These are phyloP conservation scores for Lodderomyces beijingensis DNA, from an alignment of 1,139 yeast species.

Conservation along the genomic window DNA sequence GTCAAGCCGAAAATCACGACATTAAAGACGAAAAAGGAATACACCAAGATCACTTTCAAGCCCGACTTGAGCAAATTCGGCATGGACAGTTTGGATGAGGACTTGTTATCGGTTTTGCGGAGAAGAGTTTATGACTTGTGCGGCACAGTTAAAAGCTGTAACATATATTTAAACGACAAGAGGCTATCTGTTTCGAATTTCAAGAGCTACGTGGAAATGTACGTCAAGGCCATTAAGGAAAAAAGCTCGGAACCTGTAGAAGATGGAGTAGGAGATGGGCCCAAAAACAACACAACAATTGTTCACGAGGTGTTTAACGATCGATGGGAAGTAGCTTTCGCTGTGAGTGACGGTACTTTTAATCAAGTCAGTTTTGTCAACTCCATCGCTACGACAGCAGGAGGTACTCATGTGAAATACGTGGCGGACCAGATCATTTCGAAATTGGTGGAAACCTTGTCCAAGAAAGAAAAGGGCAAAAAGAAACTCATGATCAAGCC, in stretches of 20 bases:
- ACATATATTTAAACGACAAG: slow-evolving; percentile 74
- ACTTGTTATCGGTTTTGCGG: slow-evolving; percentile 75
- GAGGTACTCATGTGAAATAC: slow-evolving; percentile 93
- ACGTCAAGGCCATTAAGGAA: slow-evolving; percentile 62
- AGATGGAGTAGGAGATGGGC: slow-evolving; percentile 21
- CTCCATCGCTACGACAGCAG: slow-evolving; percentile 94
- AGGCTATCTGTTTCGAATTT: slow-evolving; percentile 67
- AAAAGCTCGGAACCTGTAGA: slow-evolving; percentile 26
- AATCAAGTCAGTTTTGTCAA: slow-evolving; percentile 96
- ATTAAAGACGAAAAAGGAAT: slow-evolving; percentile 62
- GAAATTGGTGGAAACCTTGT: slow-evolving; percentile 59
- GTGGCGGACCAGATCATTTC: slow-evolving; percentile 80
- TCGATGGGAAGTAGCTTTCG: slow-evolving; percentile 96
- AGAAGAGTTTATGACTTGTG: slow-evolving; percentile 95
- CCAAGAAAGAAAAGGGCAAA: slow-evolving; percentile 71
- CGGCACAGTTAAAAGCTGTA: slow-evolving; percentile 87
- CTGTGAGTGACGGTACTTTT: slow-evolving; percentile 83
- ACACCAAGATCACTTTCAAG: slow-evolving; percentile 80
- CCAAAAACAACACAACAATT: slow-evolving; percentile 43
- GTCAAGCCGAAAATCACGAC: slow-evolving; percentile 70
- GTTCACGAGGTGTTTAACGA: slow-evolving; percentile 69
- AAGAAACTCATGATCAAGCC: slow-evolving; percentile 75
- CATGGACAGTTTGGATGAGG: slow-evolving; percentile 79
- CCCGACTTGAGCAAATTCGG: slow-evolving; percentile 85
- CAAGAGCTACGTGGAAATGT: slow-evolving; percentile 86